Base-by-base conservation (phyloP, 192 early-diverging fungal species). In the Coemansia sp. region DNA sequence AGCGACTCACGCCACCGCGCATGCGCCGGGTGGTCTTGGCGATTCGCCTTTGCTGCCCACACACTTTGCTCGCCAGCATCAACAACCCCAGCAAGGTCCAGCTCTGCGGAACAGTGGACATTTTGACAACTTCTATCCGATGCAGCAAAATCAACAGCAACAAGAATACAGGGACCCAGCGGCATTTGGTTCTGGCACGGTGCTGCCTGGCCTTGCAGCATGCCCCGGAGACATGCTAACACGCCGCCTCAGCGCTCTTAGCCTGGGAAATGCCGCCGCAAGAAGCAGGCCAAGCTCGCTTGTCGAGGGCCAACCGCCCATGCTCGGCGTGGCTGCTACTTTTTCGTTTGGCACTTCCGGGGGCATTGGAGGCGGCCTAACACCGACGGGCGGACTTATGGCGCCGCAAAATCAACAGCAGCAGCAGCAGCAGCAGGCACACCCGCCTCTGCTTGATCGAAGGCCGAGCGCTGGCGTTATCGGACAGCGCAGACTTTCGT, bases 401-500 rank as follows among this genome's bases (percentile, higher is more conserved):
- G 32, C 4, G 4, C 35, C n/a, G 20, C 35, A 10, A 17, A 43
- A n/a, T 23, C 65, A 69, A 23, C 45, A 14, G 34, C 34, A 25
- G 48, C 61, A 69, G 32, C 42, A 62, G 43, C 53, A 33, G 35
- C 57, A 50, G 19, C 41, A 53, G 9, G 40, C 49, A 0, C 62
- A 59, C 48, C 65, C 57, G 45, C 69, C 69, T 8, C 38, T 58
- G 23, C 70, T 81, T 17, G 74, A 81, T 35, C 59, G 79, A 29
- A 66, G 79, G 1, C 73, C 79, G 10, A 81, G 79, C 32, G 79
- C 67, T 13, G 79, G 79, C 23, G 79, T 81, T 45, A 81, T 81
- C 62, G 79, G 79, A 11, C 73, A 81, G 74, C 79, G 73, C 53
- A 66, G 74, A 17, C 79, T 81, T 36, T 81, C 79, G 10, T 65